Evolutionary conservation across 345 rosid species (phyloP), one percentile per base, ranked within the genome.

Genomic region (Hirschfeldia incana): DNA sequence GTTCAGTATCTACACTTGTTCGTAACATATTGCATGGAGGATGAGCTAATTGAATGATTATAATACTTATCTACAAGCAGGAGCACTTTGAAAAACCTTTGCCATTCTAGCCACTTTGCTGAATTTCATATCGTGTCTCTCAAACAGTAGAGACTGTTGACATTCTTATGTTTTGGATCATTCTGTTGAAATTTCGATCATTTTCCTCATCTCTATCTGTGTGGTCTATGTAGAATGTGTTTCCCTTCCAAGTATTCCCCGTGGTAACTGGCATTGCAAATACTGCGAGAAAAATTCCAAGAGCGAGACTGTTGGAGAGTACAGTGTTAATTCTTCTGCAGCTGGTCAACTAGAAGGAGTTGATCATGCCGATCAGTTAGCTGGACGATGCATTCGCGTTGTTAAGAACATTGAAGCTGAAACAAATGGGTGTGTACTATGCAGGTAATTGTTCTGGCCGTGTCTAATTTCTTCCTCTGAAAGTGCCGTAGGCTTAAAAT

Each of bases 181-280:
- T 49, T 73, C 28, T 70, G 33, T 28, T 69, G 49, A 61, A 32
- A 11, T 80, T 70, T 65, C 6, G 5, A 21, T 55, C 51, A 29
- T 2, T 37, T 53, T 7, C 5, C 79, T 70, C 15, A 80, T 55
- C 34, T 70, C 58, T 70, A 62, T 58, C 73, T 85, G 79, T 21
- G 77, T 69, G 76, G 76, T 69, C 67, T 81, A 49, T 74, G 84
- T 88, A 95, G 99, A 90, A 73, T 95, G 99, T 71, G 90, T 88
- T 42, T 87, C 88, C 79, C 86, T 91, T 49, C 75, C 89, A 64
- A 86, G 82, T 78, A 64, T 90, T 75, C 98, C 99, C 39, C 88
- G 79, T 42, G 97, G 98, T 71, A 86, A 85, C 81, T 95, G 99
- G 99, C 88, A 89, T 72, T 95, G 99, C 88, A 85, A 88, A 73